Conservation (phyloP, 352 stramenopile genomes). For the Phytophthora sojae region DNA sequence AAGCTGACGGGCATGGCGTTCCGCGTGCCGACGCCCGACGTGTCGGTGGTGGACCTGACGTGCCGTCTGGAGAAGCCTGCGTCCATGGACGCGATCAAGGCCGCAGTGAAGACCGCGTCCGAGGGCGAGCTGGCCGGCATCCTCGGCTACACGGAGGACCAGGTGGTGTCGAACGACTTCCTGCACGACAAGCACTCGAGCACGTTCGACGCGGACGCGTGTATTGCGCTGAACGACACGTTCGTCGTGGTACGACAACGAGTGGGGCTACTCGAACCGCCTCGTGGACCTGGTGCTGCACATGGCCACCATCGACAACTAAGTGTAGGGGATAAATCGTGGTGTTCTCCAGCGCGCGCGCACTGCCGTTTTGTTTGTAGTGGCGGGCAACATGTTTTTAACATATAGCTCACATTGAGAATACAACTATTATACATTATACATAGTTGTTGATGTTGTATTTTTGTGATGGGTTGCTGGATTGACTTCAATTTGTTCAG, state of each 20-base stretch:
- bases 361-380: background rate
- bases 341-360: too few relatives aligned
- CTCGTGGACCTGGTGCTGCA: slow-evolving; percentile 98
- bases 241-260: slow-evolving; percentile 99
- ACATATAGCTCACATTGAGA: too few relatives aligned
- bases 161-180: slow-evolving; percentile 98
- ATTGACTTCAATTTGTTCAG: too few relatives aligned
- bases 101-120: slow-evolving; percentile 93
- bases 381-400: too few relatives aligned
- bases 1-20: slow-evolving; percentile 94
- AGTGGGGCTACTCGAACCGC: slow-evolving; percentile 98
- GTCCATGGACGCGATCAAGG: slow-evolving; percentile 98
- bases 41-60: slow-evolving; percentile 93
- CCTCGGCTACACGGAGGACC: slow-evolving; percentile 98
- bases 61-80: slow-evolving; percentile 83
- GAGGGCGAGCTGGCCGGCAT: slow-evolving; percentile 96
- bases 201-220: slow-evolving; percentile 40
- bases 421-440: too few relatives aligned
- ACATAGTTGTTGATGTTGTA: too few relatives aligned
- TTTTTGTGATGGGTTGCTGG: too few relatives aligned
- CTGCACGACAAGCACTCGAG: slow-evolving; percentile 89
- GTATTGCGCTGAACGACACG: slow-evolving; percentile 91
- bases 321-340: background rate
- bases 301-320: slow-evolving; percentile 54
- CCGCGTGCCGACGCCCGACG: slow-evolving; percentile 90